Conservation (phyloP, 164 flowering plant species). For the Macadamia tetraphylla region DNA sequence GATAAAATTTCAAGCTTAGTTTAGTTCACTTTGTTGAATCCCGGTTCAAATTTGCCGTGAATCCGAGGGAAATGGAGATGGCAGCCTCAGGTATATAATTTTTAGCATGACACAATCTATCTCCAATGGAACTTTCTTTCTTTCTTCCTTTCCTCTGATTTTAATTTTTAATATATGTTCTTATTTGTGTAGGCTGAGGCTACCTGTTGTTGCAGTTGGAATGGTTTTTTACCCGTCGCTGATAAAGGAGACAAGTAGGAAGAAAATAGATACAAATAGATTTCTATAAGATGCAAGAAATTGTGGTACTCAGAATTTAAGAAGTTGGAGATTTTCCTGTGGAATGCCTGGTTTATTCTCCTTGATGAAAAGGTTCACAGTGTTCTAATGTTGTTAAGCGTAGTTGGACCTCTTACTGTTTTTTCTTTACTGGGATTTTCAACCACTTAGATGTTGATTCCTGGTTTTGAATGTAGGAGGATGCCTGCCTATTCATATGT, state of each 20-base stretch:
- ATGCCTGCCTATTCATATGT: not conserved
- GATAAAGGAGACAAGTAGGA: no score
- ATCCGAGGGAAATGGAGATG: conserved; percentile 1
- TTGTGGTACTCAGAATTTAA: not conserved
- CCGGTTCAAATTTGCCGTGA: not conserved
- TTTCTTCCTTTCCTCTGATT: not conserved
- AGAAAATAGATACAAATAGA: no score
- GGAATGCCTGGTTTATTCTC: not conserved
- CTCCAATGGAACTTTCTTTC: not conserved
- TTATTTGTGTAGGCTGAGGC: conserved; percentile 2
- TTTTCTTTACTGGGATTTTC: not conserved
- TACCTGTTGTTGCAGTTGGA: no score
- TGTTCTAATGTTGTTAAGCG: not conserved
- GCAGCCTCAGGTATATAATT: conserved; percentile 10
- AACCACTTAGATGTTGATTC: not conserved
- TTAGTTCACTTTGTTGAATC: not conserved
- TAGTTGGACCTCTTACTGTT: not conserved
- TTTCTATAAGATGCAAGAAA: no score
- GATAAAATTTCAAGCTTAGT: not conserved
- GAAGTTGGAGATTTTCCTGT: conserved; percentile 2
- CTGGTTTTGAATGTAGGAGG: conserved; percentile 2
- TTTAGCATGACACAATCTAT: conserved; percentile 3
- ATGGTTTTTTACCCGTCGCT: no score
- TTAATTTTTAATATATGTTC: not conserved
- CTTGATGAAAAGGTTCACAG: not conserved